Percentiles rank a stretch among this genome's conserved stretches.
These are phyloP conservation scores for Trichoderma polysporum DNA, from an alignment of 2,329 filamentous ascomycete species.

Conservation along the genomic window DNA sequence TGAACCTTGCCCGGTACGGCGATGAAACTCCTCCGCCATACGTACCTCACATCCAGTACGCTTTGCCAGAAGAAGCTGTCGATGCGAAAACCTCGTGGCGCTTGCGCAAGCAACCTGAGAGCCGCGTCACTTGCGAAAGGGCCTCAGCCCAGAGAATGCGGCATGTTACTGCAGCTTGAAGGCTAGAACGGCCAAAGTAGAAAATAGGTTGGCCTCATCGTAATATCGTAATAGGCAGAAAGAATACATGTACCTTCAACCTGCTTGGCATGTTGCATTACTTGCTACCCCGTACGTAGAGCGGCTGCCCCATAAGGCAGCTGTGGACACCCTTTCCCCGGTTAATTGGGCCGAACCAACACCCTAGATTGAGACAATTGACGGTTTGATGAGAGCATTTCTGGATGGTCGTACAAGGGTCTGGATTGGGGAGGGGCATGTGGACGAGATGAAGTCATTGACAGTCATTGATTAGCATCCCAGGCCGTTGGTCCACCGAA, in stretches of 20 bases:
- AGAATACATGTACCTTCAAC: no score
- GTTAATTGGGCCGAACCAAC: neutral
- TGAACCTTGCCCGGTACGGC: neutral
- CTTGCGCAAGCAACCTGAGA: neutral
- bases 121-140: neutral
- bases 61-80: neutral
- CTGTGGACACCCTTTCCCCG: neutral
- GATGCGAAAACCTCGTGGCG: neutral
- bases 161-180: no score
- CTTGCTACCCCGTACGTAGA: no score
- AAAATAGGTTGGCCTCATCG: no score
- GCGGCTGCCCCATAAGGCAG: neutral
- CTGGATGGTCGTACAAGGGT: neutral
- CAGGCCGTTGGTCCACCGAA: neutral
- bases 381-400: neutral
- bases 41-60: neutral
- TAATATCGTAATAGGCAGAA: no score
- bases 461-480: neutral
- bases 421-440: neutral
- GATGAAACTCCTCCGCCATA: neutral
- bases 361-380: neutral
- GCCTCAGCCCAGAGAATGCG: neutral
- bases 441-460: conserved; percentile 2
- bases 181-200: no score
- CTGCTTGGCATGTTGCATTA: no score